These are phyloP conservation scores for Fusarium marasasianum DNA, from an alignment of 2,329 filamentous ascomycete genomes.

Conservation along the genomic window DNA sequence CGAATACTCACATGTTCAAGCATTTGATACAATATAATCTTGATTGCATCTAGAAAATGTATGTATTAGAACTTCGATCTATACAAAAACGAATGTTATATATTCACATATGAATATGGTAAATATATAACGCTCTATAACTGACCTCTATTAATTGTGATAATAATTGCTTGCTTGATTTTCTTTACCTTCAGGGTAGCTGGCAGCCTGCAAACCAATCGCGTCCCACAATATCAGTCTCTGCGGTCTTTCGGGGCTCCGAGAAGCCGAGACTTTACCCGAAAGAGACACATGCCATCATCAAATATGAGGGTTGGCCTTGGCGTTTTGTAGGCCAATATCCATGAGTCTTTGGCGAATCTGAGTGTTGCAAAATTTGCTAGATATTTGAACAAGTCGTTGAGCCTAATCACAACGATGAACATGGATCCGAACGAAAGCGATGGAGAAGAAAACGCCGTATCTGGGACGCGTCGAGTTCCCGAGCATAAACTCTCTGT, in stretches of 20 bases:
- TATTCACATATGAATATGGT: no score
- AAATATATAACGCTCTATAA: no score
- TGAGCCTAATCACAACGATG: neutral
- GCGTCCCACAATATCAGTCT: fast-evolving
- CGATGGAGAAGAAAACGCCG: neutral
- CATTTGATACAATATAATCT: fast-evolving
- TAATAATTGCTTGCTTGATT: neutral
- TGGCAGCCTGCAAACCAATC: neutral
- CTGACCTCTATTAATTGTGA: no score
- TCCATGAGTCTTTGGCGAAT: neutral
- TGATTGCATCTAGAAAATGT: fast-evolving
- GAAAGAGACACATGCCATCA: neutral
- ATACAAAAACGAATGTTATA: no score
- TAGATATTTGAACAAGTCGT: no score
- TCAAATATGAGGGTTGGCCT: neutral
- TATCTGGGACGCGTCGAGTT: neutral
- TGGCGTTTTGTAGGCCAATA: neutral
- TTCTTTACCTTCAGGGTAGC: neutral
- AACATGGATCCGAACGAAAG: neutral
- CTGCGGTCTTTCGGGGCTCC: neutral
- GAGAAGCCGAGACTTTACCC: neutral
- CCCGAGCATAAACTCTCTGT: conserved; percentile 15
- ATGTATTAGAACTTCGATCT: fast-evolving
- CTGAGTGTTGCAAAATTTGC: neutral
- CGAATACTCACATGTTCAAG: fast-evolving